These are phyloP conservation scores for Scutellaria baicalensis DNA, from an alignment of 257 asterid species.

Conservation along the genomic window DNA sequence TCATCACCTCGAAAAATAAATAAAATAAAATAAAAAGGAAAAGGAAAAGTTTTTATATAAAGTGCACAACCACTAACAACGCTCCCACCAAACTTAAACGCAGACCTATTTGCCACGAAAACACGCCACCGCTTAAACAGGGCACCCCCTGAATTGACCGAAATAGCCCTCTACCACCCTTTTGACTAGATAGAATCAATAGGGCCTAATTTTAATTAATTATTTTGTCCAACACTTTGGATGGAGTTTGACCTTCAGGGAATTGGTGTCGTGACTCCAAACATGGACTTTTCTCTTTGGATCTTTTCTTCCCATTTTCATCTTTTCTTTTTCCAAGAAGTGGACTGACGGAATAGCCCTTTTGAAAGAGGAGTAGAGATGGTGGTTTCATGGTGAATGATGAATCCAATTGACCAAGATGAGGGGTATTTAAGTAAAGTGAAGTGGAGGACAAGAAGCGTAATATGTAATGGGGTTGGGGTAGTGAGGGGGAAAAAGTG, in stretches of 20 bases:
- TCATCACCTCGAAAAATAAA: background rate
- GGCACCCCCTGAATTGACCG: constrained; percentile 23
- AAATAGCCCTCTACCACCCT: constrained; percentile 26
- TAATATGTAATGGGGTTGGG: constrained; percentile 28
- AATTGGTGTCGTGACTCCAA: constrained; percentile 16
- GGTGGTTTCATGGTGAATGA: too few species aligned
- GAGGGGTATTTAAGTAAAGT: constrained; percentile 21
- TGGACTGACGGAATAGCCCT: background rate
- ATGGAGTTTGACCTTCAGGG: constrained; percentile 11
- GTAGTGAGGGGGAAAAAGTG: constrained; percentile 27
- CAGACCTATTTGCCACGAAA: constrained; percentile 55
- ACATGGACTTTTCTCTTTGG: constrained; percentile 16
- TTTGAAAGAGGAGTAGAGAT: too few species aligned
- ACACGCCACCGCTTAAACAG: constrained; percentile 55
- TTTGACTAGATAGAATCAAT: background rate
- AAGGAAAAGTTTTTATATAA: constrained; percentile 17
- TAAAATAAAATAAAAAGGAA: background rate
- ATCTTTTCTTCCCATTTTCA: constrained; percentile 10
- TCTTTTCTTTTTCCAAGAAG: background rate
- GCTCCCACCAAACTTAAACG: constrained; percentile 44
- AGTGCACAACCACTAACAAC: constrained; percentile 44
- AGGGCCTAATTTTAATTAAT: background rate
- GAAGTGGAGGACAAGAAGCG: constrained; percentile 15
- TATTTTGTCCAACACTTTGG: background rate
- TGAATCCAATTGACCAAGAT: constrained; percentile 4